Percentiles rank a stretch among this genome's conserved stretches.
phyloP scores from a whole-genome alignment of 1,284 basidiomycete genomes.

The Somion occarium region DNA sequence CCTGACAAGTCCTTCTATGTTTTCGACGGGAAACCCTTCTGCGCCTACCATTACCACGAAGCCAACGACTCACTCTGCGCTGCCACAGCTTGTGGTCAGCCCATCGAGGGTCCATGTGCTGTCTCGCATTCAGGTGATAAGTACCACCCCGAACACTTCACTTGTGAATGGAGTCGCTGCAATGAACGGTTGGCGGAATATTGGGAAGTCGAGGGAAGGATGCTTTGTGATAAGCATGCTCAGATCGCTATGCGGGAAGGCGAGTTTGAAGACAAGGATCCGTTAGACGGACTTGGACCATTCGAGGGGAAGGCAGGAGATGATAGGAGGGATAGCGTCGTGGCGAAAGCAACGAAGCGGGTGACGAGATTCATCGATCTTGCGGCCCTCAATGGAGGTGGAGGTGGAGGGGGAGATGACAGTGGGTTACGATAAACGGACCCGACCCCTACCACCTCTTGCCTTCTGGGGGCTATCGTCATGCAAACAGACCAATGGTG shows the following conservation, averaged over 20 bases:
- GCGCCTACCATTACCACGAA: conserved; percentile 88
- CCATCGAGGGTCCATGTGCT: conserved; percentile 88
- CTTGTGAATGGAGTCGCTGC: conserved; percentile 61
- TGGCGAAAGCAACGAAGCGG: conserved; percentile 52
- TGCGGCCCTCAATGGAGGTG: conserved; percentile 16
- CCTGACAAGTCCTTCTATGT: conserved; percentile 88
- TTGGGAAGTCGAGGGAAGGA: conserved; percentile 79
- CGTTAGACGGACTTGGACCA: conserved; percentile 27
- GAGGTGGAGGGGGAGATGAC: conserved; percentile 4
- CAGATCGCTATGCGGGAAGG: conserved; percentile 31
- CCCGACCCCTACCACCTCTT: not conserved
- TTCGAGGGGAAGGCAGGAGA: conserved; percentile 41
- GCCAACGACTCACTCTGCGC: conserved; percentile 84
- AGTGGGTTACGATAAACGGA: conserved; percentile 14
- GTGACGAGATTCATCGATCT: conserved; percentile 57
- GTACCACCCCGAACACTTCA: conserved; percentile 83
- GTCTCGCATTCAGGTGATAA: conserved; percentile 72
- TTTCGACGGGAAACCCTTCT: conserved; percentile 80
- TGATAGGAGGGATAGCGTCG: conserved; percentile 32
- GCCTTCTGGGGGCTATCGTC: not conserved
- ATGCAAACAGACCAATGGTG: not conserved
- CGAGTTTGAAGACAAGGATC: conserved; percentile 26
- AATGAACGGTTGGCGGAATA: conserved; percentile 67
- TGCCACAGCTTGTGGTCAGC: conserved; percentile 70
- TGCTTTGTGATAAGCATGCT: conserved; percentile 79